phyloP scores from a whole-genome alignment of 1,284 basidiomycete species.

The Malassezia equina region DNA sequence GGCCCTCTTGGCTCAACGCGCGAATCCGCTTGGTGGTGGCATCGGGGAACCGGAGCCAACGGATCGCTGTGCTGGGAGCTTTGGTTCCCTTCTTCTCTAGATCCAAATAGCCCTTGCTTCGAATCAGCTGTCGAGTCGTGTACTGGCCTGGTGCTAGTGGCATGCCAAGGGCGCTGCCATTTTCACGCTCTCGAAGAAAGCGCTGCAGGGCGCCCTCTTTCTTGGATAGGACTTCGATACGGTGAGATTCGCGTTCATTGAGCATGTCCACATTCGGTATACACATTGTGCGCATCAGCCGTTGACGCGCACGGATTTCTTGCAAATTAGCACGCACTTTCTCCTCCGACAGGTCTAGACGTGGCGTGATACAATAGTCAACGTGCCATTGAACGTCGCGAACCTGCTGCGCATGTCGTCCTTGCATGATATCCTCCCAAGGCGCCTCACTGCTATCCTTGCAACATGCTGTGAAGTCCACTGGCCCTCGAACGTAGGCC shows the following conservation, averaged over 20 bases:
- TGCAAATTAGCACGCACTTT: constrained; percentile 24
- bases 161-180: constrained; percentile 36
- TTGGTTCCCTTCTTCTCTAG: background rate
- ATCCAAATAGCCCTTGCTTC: background rate
- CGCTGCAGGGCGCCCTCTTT: constrained; percentile 30
- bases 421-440: constrained; percentile 28
- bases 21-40: constrained; percentile 21
- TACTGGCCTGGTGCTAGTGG: constrained; percentile 36
- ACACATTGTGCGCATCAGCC: constrained; percentile 23
- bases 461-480: constrained; percentile 27
- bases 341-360: constrained; percentile 24
- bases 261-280: constrained; percentile 42
- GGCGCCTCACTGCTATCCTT: constrained; percentile 23
- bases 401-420: constrained; percentile 17
- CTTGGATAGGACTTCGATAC: constrained; percentile 20
- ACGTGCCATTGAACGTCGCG: constrained; percentile 26
- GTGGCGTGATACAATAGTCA: constrained; percentile 34
- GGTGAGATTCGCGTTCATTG: constrained; percentile 31
- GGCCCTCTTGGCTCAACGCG: constrained; percentile 29
- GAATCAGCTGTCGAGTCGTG: constrained; percentile 9
- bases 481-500: constrained; percentile 29
- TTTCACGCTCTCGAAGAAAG: constrained; percentile 31
- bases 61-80: background rate
- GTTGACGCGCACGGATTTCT: constrained; percentile 22
- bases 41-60: constrained; percentile 26